Conservation (phyloP, 495 filamentous ascomycete species). For the Xylaria scruposa region DNA sequence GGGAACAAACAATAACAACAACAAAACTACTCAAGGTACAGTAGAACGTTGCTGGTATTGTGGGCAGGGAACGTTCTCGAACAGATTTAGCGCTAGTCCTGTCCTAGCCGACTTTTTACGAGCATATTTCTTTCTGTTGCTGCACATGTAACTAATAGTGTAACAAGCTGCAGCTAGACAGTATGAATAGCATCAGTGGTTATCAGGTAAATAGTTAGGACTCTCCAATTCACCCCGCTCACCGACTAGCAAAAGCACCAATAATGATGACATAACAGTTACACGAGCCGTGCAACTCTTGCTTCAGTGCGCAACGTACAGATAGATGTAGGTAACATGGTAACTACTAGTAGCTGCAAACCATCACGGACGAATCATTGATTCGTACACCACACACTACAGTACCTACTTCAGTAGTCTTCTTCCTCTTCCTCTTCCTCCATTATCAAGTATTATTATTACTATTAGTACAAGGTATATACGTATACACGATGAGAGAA, state of each 20-base stretch:
- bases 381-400: neutral
- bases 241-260: conserved; percentile 19
- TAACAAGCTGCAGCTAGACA: neutral
- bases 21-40: neutral
- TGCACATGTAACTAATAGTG: neutral
- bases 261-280: neutral
- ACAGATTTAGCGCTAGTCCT: conserved; percentile 8
- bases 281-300: neutral
- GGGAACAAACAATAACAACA: neutral
- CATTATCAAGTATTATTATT: neutral
- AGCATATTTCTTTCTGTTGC: neutral
- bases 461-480: neutral
- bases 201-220: neutral
- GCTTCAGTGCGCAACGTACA: neutral
- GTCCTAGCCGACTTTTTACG: neutral
- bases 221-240: conserved; percentile 17
- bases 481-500: neutral
- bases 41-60: neutral
- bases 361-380: neutral
- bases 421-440: neutral
- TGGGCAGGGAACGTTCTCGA: conserved; percentile 12
- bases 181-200: neutral
- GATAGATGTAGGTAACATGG: neutral
- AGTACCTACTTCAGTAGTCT: neutral
- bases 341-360: neutral